These are phyloP conservation scores for Actinidia chinensis DNA, from an alignment of 179 eudicot species.

Conservation along the genomic window DNA sequence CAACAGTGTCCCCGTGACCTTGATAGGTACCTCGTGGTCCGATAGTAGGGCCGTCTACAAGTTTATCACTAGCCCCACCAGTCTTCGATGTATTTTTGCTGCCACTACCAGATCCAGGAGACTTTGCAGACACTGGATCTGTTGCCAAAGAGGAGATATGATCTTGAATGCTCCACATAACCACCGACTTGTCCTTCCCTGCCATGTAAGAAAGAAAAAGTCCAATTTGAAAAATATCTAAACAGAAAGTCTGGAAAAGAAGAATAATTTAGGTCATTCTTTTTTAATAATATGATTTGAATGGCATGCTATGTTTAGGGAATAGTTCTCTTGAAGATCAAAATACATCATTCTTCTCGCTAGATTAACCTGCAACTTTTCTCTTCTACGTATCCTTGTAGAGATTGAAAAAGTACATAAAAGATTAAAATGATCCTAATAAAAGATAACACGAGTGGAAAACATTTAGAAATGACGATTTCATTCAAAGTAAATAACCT, in stretches of 20 bases:
- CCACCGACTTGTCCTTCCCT: slow-evolving; percentile 93
- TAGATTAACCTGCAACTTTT: background rate
- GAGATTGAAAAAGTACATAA: background rate
- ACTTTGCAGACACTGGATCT: slow-evolving; percentile 57
- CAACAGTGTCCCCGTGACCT: slow-evolving; percentile 93
- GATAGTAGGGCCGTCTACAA: slow-evolving; percentile 59
- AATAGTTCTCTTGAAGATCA: background rate
- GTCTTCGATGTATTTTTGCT: slow-evolving; percentile 36
- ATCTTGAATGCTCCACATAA: slow-evolving; percentile 98
- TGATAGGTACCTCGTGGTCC: slow-evolving; percentile 83
- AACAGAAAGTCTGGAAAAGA: too few species aligned
- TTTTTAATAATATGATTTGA: background rate
- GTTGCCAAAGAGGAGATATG: slow-evolving; percentile 72
- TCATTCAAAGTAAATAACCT: background rate
- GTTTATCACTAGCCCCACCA: slow-evolving; percentile 26
- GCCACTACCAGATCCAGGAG: slow-evolving; percentile 55
- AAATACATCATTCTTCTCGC: background rate
- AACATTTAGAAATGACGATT: background rate
- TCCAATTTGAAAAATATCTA: too few species aligned
- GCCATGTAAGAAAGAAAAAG: slow-evolving; percentile 20
- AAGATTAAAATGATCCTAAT: background rate
- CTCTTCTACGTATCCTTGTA: background rate
- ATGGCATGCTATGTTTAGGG: background rate
- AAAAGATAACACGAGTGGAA: background rate
- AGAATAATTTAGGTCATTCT: background rate